These are phyloP conservation scores for Ogataea polymorpha DNA, from an alignment of 805 yeast species.

Conservation along the genomic window DNA sequence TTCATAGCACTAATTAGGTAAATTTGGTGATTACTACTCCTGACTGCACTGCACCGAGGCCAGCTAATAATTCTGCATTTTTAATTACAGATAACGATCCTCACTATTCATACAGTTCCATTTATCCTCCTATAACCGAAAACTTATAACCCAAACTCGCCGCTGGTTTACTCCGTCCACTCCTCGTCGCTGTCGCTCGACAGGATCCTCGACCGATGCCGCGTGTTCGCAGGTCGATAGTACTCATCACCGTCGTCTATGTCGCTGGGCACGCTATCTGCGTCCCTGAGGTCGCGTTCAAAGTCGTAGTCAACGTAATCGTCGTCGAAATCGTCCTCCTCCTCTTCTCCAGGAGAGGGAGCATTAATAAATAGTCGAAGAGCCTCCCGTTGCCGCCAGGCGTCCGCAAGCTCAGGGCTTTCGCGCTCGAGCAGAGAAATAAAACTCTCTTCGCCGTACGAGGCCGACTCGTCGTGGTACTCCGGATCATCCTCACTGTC, in stretches of 20 bases:
- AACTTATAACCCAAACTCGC: too few species aligned
- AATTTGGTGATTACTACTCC: neutral
- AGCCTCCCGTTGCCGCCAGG: too few species aligned
- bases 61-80: neutral
- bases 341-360: too few species aligned
- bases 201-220: neutral
- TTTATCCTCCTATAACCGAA: neutral
- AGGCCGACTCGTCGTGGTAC: constrained; percentile 10
- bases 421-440: too few species aligned
- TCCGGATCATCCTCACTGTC: constrained; percentile 3
- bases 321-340: neutral
- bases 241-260: neutral
- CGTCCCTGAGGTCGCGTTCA: neutral
- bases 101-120: neutral
- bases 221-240: neutral
- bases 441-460: constrained; percentile 8
- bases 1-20: neutral
- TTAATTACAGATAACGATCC: neutral
- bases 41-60: neutral
- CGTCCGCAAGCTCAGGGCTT: too few species aligned
- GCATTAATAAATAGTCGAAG: too few species aligned
- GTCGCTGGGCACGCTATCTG: neutral
- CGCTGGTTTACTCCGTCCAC: neutral
- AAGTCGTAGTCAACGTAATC: neutral
- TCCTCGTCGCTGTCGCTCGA: constrained; percentile 4